phyloP scores from a whole-genome alignment of 305 asterid genomes.

The Fraxinus xanthoxyloides region DNA sequence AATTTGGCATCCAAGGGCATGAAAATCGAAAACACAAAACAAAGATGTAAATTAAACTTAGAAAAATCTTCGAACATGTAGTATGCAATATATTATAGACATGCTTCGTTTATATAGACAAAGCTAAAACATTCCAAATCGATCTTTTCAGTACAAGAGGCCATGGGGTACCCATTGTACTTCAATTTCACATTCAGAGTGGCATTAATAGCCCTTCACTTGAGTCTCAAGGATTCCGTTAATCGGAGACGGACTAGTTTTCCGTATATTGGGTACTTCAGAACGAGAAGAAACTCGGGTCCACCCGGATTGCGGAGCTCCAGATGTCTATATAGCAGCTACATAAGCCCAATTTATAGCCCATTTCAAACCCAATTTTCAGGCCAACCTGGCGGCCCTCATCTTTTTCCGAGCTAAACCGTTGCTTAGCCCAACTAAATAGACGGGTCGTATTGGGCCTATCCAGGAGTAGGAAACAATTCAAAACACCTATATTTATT shows the following conservation, averaged over 20 bases:
- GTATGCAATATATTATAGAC: background rate
- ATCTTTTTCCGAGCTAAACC: conserved; percentile 62
- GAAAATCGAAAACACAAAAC: background rate
- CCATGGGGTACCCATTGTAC: conserved; percentile 50
- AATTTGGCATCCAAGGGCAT: background rate
- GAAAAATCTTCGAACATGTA: conserved; percentile 30
- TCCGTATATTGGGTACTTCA: conserved; percentile 60
- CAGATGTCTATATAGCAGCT: conserved; percentile 61
- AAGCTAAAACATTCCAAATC: conserved; percentile 33
- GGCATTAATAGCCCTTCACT: conserved; percentile 43
- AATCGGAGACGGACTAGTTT: conserved; percentile 54
- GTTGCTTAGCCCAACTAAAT: conserved; percentile 42
- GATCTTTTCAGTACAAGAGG: conserved; percentile 28
- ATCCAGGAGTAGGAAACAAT: background rate
- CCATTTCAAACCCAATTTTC: conserved; percentile 66
- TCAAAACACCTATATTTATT: too few relatives aligned
- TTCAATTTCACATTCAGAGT: conserved; percentile 52
- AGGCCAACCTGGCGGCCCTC: conserved; percentile 75
- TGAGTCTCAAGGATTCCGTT: conserved; percentile 61
- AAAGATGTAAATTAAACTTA: background rate
- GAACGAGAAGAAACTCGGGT: conserved; percentile 49
- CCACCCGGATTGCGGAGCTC: conserved; percentile 57
- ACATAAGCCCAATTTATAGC: conserved; percentile 73
- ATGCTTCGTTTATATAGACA: background rate
- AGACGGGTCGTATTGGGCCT: background rate